Base-by-base conservation (phyloP, 257 asterid genomes). In the Osmanthus fragrans region DNA sequence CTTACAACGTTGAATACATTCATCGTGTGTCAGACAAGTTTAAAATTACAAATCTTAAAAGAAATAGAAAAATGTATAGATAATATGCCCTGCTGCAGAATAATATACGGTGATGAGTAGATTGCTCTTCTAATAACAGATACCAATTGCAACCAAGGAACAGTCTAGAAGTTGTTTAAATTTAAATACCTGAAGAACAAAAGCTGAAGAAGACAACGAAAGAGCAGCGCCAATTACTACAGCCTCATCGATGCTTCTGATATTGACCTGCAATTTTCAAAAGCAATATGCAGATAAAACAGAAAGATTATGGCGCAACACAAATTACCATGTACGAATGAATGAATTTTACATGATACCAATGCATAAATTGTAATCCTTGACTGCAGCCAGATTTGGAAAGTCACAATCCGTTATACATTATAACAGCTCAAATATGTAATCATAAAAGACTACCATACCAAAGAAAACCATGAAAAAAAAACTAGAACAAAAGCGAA, bases 221-320 rank as follows among this genome's bases (percentile, higher is more conserved):
- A 96, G 96, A 75, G 99, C 97, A 76, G 98, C 98, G 80, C 99
- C 98, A 82, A 96, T 96, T 71, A 96, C 99, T 86, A 96, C 91
- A 49, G 99, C 98, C 89, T 96, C 99, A 56, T 96, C 99, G 76
- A 96, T 79, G 77, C 97, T 96, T 89, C 99, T 94, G 85, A 96
- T 96, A 85, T 96, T 96, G 79, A 96, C 99, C 99, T 93, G 79
- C 80, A 83, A 47, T 72, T 76, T 30, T 78, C 70, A 47, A 39
- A 36, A 40, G 77, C 32, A 70, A 73, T 64, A 74, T 56, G 56
- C 13, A 51, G 64, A 77, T 71, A 27, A 51, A 67, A 83, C 79
- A 74, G 68, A 74, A 73, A 40, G 54, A 66, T 72, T 74, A 63
- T 1, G 36, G 25, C 36, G 9, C 69, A 63, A 27, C 69, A 63